Base-by-base conservation (phyloP, 23 red algal genomes). In the Porphyridium purpureum region DNA sequence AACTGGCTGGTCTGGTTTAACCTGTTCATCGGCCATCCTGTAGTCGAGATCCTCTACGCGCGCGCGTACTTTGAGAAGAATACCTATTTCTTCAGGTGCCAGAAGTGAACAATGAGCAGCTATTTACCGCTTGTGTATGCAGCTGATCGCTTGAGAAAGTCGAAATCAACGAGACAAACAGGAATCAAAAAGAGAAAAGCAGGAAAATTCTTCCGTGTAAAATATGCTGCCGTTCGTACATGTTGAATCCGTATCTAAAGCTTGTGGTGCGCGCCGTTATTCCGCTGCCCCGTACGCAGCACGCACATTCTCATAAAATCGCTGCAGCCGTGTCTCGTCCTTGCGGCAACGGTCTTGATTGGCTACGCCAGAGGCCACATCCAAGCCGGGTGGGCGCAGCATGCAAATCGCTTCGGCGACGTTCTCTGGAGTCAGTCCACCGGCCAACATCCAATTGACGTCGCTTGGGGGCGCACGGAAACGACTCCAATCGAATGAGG, bases 1-100 rank as follows among this genome's bases (percentile, higher is more conserved):
- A 93, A 93, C 59, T 26, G 74, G 54, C 51, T 93, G 57, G 67
- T 93, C 67, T 93, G 84, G 84, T 21, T 73, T 25, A 81, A 70
- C 60, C 34, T 93, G 55, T 93, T 93, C 50, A 61, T 75, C 11
- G 84, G 84, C 24, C 84, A 93, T 34, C 60, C 66, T 33, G 35
- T 57, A 41, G 57, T 68, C 47, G 67, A 57, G 31, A 38, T 93
- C 55, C 40, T 93, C 29, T 93, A 93, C 54, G 65, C 69, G 33
- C 59, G 80, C 15, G 80, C 66, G 38, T 86, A 86, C 58, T 38
- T 86, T 6, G 34, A 50, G 20, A 55, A n/a, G n/a, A n/a, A n/a
- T n/a, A n/a, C n/a, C n/a, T n/a, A n/a, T n/a, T n/a, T n/a, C n/a
- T n/a, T n/a, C n/a, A n/a, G n/a, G n/a, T n/a, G n/a, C n/a, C n/a